These are phyloP conservation scores for Ustilago curta DNA, from an alignment of 1,284 basidiomycete species.

Conservation along the genomic window DNA sequence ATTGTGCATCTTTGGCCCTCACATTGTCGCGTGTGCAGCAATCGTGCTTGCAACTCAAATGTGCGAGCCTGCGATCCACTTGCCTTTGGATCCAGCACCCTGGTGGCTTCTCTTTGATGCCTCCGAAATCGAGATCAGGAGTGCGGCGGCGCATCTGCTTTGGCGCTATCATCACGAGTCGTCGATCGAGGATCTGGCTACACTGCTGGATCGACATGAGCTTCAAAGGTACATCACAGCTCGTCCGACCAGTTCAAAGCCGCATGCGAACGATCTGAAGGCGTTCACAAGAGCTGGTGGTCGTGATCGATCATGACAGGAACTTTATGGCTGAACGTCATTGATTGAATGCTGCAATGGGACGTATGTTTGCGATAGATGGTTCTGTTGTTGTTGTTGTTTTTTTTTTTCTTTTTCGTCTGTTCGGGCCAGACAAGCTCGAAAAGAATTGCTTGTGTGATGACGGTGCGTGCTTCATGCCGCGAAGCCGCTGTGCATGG, in stretches of 20 bases:
- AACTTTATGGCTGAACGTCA: neutral
- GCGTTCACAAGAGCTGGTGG: neutral
- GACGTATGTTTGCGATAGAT: neutral
- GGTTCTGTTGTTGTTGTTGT: too few species aligned
- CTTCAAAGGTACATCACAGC: slow-evolving; percentile 19
- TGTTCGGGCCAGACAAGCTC: neutral
- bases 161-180: slow-evolving; percentile 52
- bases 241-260: neutral
- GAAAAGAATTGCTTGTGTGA: neutral
- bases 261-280: neutral
- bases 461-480: neutral
- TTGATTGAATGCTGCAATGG: slow-evolving; percentile 19
- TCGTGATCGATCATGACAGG: neutral
- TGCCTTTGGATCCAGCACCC: slow-evolving; percentile 67
- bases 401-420: too few species aligned
- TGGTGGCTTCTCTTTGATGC: slow-evolving; percentile 71
- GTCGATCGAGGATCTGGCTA: neutral
- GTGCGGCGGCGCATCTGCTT: slow-evolving; percentile 51
- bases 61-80: slow-evolving; percentile 43
- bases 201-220: slow-evolving; percentile 24
- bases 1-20: slow-evolving; percentile 86
- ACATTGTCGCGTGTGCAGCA: slow-evolving; percentile 83
- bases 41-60: slow-evolving; percentile 60
- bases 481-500: neutral
- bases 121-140: slow-evolving; percentile 52